Base-by-base conservation (phyloP, 306 rosid species). In the Medicago arabica region DNA sequence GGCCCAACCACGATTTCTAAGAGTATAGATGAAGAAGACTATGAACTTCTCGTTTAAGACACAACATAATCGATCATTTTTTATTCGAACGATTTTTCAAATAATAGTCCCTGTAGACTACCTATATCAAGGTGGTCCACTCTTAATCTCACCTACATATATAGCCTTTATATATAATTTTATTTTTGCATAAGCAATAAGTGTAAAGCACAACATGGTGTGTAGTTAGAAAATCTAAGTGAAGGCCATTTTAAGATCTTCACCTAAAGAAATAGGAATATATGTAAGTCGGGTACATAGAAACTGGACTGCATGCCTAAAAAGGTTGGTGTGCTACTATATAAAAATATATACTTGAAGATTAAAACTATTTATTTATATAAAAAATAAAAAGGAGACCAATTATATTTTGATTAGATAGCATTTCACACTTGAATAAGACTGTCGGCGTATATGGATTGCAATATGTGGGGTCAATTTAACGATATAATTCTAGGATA, bases 261-360 rank as follows among this genome's bases (percentile, higher is more conserved):
- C 31, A 16, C 34, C 65, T 61, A 72, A 19, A 79, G 65, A 61
- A 62, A 71, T 6, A 43, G 13, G 53, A 18, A 55, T 31, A 67
- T 34, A 50, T 50, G 18, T 9, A 67, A 76, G 75, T 74, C 34
- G 38, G 80, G 72, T 76, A 63, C 71, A 82, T 71, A 41, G 78
- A 66, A 75, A 13, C 7, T 68, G n/a, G 39, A 74, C 64, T 68
- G 74, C 83, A 83, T 78, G 80, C 75, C 46, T 78, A 47, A 62
- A 83, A 78, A 83, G 80, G 65, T 61, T 17, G 63, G 36, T 60
- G 54, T 68, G 58, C 44, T 59, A 74, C 21, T 36, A 36, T 63
- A 62, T 34, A 1, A 36, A 18, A 54, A 8, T 34, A 34, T 34
- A 34, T 34, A 34, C 38, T 34, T 34, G 38, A 34, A 34, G n/a